A percentile compares a stretch with the other conserved stretches of the same genome.
Conservation (phyloP, 2,329 filamentous ascomycete species). For the Phoma sp. region DNA sequence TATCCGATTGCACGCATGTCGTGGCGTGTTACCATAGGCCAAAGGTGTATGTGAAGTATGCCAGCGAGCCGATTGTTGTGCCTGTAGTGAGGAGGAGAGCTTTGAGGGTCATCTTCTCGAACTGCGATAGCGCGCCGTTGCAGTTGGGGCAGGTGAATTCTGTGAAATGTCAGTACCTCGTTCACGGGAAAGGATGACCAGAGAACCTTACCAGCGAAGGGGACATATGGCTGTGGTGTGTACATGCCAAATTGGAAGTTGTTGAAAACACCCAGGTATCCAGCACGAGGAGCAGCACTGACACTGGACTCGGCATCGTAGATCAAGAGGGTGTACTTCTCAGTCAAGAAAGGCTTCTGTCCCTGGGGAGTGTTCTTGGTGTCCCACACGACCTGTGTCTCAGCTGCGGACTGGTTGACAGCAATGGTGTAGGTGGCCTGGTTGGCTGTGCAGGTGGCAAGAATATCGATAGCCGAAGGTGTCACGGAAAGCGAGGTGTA, state of each 20-base stretch:
- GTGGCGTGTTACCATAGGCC: conserved; percentile 45
- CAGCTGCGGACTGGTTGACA: conserved; percentile 61
- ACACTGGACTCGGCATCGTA: conserved; percentile 63
- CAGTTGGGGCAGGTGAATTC: conserved; percentile 65
- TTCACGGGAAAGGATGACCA: background rate
- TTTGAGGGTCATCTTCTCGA: conserved; percentile 61
- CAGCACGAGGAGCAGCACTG: conserved; percentile 59
- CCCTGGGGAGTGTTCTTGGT: conserved; percentile 50
- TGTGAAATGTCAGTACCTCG: conserved; percentile 30
- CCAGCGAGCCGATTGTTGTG: conserved; percentile 64
- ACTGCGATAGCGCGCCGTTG: conserved; percentile 57
- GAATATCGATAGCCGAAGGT: conserved; percentile 64
- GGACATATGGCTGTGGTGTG: conserved; percentile 57
- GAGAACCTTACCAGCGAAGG: conserved; percentile 52
- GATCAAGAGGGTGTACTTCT: conserved; percentile 68
- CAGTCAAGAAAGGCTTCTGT: conserved; percentile 58
- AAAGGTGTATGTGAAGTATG: conserved; percentile 56
- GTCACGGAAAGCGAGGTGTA: conserved; percentile 68
- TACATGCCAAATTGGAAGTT: conserved; percentile 70
- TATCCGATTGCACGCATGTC: conserved; percentile 7
- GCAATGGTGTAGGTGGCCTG: conserved; percentile 66
- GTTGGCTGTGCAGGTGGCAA: conserved; percentile 66
- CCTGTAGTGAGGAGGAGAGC: conserved; percentile 62
- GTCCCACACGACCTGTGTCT: conserved; percentile 65
- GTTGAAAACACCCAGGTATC: conserved; percentile 60